Evolutionary conservation across 352 stramenopile species (phyloP).

Genomic region (Pythium aquatile): DNA sequence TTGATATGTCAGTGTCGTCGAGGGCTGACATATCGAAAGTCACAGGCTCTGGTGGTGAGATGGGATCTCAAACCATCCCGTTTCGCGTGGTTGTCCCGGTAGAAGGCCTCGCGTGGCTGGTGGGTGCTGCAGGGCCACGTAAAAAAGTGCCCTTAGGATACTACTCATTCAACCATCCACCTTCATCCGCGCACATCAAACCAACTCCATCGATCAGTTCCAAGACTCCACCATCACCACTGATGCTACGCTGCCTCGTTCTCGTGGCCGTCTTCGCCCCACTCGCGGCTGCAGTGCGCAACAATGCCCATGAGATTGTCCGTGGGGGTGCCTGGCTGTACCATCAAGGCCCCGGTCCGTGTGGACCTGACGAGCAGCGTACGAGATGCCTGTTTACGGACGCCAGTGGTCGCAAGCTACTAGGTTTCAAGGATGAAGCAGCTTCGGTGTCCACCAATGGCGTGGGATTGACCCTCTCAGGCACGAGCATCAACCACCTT

Average conservation of each 20-base stretch:
- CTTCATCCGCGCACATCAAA: neutral
- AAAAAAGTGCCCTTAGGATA: neutral
- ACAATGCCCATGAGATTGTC: neutral
- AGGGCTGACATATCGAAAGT: neutral
- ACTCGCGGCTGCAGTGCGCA: neutral
- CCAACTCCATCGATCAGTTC: neutral
- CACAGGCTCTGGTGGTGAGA: neutral
- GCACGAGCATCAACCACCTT: constrained; percentile 2
- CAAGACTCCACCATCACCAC: neutral
- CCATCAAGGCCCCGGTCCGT: constrained; percentile 7
- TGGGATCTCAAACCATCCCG: neutral
- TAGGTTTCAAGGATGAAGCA: neutral
- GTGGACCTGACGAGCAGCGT: constrained; percentile 1
- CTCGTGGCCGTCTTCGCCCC: neutral
- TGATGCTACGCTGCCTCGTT: neutral
- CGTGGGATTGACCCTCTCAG: constrained; percentile 2
- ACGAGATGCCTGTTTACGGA: constrained; percentile 5
- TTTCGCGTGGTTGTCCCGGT: neutral
- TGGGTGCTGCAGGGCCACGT: neutral
- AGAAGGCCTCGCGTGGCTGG: neutral
- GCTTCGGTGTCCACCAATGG: neutral
- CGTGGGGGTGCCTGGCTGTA: constrained; percentile 16
- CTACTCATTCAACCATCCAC: neutral
- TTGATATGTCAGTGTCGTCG: neutral
- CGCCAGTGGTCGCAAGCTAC: neutral